Conservation (phyloP, 2,329 filamentous ascomycete genomes). For the Cladosporium austrohemisphaericum region DNA sequence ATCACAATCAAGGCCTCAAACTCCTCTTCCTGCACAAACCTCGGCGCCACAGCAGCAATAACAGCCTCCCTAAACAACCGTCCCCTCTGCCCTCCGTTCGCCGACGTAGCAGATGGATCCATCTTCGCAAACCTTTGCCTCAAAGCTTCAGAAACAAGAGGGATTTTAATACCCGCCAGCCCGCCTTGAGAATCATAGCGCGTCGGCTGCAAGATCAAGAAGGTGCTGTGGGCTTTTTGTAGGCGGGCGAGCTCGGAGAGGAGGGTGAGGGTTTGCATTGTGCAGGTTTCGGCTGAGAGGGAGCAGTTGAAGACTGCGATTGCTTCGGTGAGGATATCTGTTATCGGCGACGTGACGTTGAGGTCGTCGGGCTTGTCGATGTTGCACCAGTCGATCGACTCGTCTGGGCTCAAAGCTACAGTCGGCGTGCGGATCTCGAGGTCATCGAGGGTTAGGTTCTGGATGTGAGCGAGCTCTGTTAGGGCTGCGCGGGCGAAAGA, state of each 20-base stretch:
- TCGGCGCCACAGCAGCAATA: not conserved
- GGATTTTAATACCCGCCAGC: constrained; percentile 2
- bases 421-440: constrained; percentile 21
- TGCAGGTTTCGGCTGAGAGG: constrained; percentile 21
- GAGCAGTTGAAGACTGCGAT: constrained; percentile 14
- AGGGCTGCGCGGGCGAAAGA: constrained; percentile 25
- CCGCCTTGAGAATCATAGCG: constrained; percentile 17
- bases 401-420: not conserved
- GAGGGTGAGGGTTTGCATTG: constrained; percentile 23
- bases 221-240: constrained; percentile 25
- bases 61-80: constrained; percentile 5
- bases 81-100: not conserved
- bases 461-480: constrained; percentile 24
- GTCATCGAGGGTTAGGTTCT: constrained; percentile 17
- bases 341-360: constrained; percentile 9
- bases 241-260: constrained; percentile 24
- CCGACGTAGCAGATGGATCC: not conserved
- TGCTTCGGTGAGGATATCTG: constrained; percentile 14
- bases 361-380: constrained; percentile 23
- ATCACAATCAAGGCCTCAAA: constrained; percentile 3
- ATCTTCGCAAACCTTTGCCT: not conserved
- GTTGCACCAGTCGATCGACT: constrained; percentile 27
- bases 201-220: constrained; percentile 25
- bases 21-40: not conserved
- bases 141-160: not conserved